phyloP scores from a whole-genome alignment of 108 stramenopile genomes.

The Fragilaria crotonensis region DNA sequence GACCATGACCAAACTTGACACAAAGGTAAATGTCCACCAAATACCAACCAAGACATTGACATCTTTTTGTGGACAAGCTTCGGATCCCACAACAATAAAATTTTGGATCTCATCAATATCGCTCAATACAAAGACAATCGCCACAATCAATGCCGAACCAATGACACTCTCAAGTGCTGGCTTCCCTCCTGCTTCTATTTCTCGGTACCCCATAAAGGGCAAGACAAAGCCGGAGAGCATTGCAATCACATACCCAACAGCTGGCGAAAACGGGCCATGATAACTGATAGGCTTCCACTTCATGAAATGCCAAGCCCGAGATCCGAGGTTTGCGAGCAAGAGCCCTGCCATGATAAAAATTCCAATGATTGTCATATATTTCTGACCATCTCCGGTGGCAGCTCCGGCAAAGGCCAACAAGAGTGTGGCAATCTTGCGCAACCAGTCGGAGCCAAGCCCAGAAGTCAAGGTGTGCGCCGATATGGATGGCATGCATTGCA shows the following conservation, averaged over 20 bases:
- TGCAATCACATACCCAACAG: conserved; percentile 35
- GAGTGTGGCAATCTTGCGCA: conserved; percentile 35
- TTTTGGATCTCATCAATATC: conserved; percentile 51
- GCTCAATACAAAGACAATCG: conserved; percentile 40
- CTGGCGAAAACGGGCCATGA: conserved; percentile 23
- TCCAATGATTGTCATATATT: conserved; percentile 34
- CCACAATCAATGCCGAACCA: conserved; percentile 36
- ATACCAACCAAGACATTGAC: conserved; percentile 45
- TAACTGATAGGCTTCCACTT: conserved; percentile 44
- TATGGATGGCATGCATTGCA: conserved; percentile 45
- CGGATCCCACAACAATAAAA: conserved; percentile 41
- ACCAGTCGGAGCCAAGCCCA: conserved; percentile 42
- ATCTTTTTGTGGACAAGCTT: conserved; percentile 47
- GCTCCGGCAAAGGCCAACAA: conserved; percentile 33
- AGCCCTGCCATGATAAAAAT: conserved; percentile 36
- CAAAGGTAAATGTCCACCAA: conserved; percentile 48
- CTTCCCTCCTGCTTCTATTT: conserved; percentile 54
- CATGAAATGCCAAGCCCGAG: conserved; percentile 58
- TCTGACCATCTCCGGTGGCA: conserved; percentile 19
- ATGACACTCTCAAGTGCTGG: conserved; percentile 50
- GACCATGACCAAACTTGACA: conserved; percentile 37
- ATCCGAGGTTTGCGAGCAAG: conserved; percentile 57
- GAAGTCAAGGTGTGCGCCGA: conserved; percentile 39
- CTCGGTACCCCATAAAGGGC: conserved; percentile 53
- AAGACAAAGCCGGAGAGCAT: conserved; percentile 41